Conservation (phyloP, 176 grass and related monocot species). For the Miscanthus lutarioriparius region DNA sequence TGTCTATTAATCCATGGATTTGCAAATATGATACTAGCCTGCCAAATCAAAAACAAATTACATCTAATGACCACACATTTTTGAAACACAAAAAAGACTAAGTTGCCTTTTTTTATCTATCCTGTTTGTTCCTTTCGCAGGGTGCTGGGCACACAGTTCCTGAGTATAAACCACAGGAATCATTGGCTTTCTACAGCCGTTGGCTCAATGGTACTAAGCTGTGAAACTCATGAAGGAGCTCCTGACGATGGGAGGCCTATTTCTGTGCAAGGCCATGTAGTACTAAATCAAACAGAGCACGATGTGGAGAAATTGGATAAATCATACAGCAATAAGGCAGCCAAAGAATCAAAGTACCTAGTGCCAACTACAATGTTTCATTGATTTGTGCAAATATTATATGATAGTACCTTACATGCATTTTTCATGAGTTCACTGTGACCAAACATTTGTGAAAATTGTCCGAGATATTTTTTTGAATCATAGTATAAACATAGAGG, state of each 20-base stretch:
- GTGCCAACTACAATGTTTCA: neutral
- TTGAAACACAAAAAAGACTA: neutral
- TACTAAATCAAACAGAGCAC: neutral
- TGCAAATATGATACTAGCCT: neutral
- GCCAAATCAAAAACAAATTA: neutral
- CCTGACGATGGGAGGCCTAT: conserved; percentile 14
- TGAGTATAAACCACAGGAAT: conserved; percentile 86
- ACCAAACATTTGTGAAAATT: neutral
- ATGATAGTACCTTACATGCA: neutral
- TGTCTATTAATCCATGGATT: neutral
- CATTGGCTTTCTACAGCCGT: conserved; percentile 76
- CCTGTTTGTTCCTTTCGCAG: conserved; percentile 26
- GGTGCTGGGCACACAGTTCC: conserved; percentile 90
- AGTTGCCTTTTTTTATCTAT: neutral
- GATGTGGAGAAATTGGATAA: neutral
- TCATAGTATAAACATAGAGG: neutral
- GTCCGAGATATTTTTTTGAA: neutral
- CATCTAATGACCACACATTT: neutral
- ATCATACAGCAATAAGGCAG: conserved; percentile 30
- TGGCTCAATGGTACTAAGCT: conserved; percentile 63
- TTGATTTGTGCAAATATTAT: conserved; percentile 30
- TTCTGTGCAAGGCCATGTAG: conserved; percentile 24
- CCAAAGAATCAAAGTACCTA: conserved; percentile 2
- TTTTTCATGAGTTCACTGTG: neutral
- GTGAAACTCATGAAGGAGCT: conserved; percentile 28